Evolutionary conservation across 495 filamentous ascomycete genomes (phyloP).

Genomic region (Tetracladium setigerum): DNA sequence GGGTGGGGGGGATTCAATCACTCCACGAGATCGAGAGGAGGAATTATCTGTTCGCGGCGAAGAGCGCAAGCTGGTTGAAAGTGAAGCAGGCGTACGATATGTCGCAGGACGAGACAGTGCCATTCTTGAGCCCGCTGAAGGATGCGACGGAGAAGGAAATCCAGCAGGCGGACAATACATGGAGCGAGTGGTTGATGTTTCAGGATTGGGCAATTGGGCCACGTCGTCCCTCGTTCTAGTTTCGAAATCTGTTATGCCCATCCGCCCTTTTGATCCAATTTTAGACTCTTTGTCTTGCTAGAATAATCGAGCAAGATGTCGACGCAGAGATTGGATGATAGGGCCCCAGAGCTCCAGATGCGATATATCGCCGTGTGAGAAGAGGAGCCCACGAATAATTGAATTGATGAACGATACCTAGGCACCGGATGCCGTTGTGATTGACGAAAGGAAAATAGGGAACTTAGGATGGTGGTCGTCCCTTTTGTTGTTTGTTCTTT

Average conservation of each 20-base stretch:
- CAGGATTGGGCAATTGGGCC: slow-evolving; percentile 26
- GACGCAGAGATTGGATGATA: too few relatives aligned
- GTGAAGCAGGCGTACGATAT: slow-evolving; percentile 91
- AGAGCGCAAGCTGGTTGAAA: slow-evolving; percentile 77
- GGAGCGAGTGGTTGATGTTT: slow-evolving; percentile 32
- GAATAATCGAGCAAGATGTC: too few relatives aligned
- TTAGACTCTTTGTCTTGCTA: too few relatives aligned
- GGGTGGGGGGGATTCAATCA: slow-evolving; percentile 67
- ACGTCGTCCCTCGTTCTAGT: not conserved
- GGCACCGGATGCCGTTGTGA: too few relatives aligned
- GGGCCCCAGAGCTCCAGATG: too few relatives aligned
- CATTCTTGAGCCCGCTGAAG: slow-evolving; percentile 76
- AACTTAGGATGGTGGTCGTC: too few relatives aligned
- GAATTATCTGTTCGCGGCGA: slow-evolving; percentile 93
- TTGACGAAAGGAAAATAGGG: too few relatives aligned
- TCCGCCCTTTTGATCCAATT: too few relatives aligned
- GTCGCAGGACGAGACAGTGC: slow-evolving; percentile 68
- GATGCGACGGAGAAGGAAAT: slow-evolving; percentile 73
- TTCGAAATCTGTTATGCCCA: not conserved
- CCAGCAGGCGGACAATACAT: slow-evolving; percentile 69
- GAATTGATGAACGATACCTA: too few relatives aligned
- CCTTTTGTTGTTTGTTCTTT: too few relatives aligned
- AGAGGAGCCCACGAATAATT: too few relatives aligned
- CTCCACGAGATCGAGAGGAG: slow-evolving; percentile 84
- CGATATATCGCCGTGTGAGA: too few relatives aligned